A percentile compares a stretch with the other conserved stretches of the same genome.
phyloP scores from a whole-genome alignment of 345 rosid genomes.

The Ceriops tagal region DNA sequence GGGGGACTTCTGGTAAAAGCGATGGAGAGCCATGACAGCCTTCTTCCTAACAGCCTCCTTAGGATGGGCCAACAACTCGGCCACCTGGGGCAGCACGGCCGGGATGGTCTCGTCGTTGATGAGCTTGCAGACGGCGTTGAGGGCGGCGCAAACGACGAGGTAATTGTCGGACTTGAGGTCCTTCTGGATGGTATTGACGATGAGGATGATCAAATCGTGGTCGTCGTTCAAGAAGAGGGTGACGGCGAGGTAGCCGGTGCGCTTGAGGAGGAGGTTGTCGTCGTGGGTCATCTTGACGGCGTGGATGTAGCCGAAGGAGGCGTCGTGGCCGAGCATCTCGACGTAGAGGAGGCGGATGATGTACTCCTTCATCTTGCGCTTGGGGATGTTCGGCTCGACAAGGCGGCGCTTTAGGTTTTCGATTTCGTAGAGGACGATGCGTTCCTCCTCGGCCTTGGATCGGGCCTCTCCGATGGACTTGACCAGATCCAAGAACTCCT shows the following conservation, averaged over 20 bases:
- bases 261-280: constrained; percentile 67
- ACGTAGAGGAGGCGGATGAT: constrained; percentile 80
- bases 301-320: constrained; percentile 95
- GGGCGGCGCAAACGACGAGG: constrained; percentile 79
- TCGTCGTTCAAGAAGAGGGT: constrained; percentile 90
- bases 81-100: constrained; percentile 89
- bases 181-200: constrained; percentile 95
- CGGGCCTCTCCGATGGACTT: constrained; percentile 98
- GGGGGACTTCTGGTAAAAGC: constrained; percentile 84
- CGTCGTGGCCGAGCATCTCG: constrained; percentile 98
- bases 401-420: constrained; percentile 83
- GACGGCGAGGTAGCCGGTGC: constrained; percentile 94
- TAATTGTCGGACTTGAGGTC: constrained; percentile 90
- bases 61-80: constrained; percentile 67
- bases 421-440: constrained; percentile 88
- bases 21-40: constrained; percentile 96
- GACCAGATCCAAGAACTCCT: constrained; percentile 92
- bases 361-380: constrained; percentile 93
- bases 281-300: constrained; percentile 99
- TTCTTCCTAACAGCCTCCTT: constrained; percentile 97
- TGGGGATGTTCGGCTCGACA: constrained; percentile 82
- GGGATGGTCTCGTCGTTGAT: constrained; percentile 99
- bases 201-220: constrained; percentile 87
- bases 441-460: constrained; percentile 98
- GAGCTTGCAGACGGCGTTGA: constrained; percentile 83